Base-by-base conservation (phyloP, 1,284 basidiomycete species). In the Cryptococcus jaspeensis region DNA sequence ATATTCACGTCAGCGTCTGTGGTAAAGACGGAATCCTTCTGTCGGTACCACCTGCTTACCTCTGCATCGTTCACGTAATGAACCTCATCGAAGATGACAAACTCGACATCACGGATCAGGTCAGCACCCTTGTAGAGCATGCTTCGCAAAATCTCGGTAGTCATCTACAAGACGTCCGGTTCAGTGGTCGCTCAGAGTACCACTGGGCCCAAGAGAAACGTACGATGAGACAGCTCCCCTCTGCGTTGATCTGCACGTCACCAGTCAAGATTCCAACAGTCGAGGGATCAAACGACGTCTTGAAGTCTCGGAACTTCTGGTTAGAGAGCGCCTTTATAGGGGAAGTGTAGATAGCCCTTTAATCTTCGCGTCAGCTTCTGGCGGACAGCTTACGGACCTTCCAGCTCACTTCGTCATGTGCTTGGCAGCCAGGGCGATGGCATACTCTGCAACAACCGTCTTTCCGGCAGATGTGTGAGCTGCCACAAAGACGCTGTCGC, bases 21-120 rank as follows among this genome's bases (percentile, higher is more conserved):
- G 6, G 20, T 9, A 32, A 32, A 4, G 4, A 9, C n/a, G 32
- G n/a, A n/a, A n/a, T n/a, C n/a, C n/a, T n/a, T n/a, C n/a, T 32
- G 5, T 32, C 28, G 28, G 4, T 32, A 9, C 28, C 5, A 3
- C 8, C 0, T 22, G 64, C 81, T 63, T 61, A 93, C 92, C 86
- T 99, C 96, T 16, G 92, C 90, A 75, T 99, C 96, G 74, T 99
- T 99, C 56, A 99, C 94, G 75, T 99, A 99, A 79, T 99, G 96
- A 13, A 99, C 96, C 75, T 99, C 96, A 74, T 99, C 96, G 70
- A 99, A 99, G 62, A 99, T 96, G 25, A 99, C 96, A 73, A 98
- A 99, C 74, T 99, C 96, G 45, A 99, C 94, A 75, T 99, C 96
- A 45, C 96, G 85, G 67, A 99, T 99, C 35, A 99, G 81, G 78